Conservation (phyloP, 1,284 basidiomycete species). For the Leccinum subrobustum region DNA sequence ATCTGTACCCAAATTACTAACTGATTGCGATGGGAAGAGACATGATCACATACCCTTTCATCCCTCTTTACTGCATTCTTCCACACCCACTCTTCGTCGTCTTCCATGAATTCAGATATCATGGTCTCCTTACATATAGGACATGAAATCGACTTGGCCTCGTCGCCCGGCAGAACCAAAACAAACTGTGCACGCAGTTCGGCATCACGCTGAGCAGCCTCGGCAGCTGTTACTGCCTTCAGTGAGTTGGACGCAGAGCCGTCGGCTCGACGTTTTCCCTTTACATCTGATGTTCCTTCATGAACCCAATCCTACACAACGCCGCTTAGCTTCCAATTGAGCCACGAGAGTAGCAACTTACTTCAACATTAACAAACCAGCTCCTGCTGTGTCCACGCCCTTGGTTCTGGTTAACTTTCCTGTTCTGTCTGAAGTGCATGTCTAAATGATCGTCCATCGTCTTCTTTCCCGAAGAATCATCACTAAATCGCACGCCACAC, state of each 20-base stretch:
- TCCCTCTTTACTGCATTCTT: conserved; percentile 85
- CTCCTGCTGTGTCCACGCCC: conserved; percentile 88
- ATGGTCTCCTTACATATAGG: conserved; percentile 96
- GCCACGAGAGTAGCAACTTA: conserved; percentile 39
- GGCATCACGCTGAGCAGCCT: conserved; percentile 69
- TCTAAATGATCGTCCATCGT: conserved; percentile 90
- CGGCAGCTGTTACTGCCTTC: conserved; percentile 62
- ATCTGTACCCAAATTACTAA: conserved; percentile 45
- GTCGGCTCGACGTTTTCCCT: conserved; percentile 64
- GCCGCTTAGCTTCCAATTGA: conserved; percentile 16
- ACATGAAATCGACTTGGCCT: conserved; percentile 79
- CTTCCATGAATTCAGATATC: conserved; percentile 92
- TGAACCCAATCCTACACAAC: conserved; percentile 78
- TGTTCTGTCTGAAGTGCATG: conserved; percentile 96
- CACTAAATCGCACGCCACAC: conserved; percentile 87
- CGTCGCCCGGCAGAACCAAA: conserved; percentile 84
- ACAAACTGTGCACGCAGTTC: conserved; percentile 80
- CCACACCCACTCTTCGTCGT: conserved; percentile 99
- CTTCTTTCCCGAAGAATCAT: conserved; percentile 70
- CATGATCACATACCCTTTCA: conserved; percentile 60
- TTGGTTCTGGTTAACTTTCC: conserved; percentile 80
- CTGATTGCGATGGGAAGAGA: conserved; percentile 1
- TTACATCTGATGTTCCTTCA: conserved; percentile 55
- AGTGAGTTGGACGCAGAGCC: conserved; percentile 48
- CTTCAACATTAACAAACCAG: conserved; percentile 88